Conservation (phyloP, 257 asterid species). For the Anisodus tanguticus region DNA sequence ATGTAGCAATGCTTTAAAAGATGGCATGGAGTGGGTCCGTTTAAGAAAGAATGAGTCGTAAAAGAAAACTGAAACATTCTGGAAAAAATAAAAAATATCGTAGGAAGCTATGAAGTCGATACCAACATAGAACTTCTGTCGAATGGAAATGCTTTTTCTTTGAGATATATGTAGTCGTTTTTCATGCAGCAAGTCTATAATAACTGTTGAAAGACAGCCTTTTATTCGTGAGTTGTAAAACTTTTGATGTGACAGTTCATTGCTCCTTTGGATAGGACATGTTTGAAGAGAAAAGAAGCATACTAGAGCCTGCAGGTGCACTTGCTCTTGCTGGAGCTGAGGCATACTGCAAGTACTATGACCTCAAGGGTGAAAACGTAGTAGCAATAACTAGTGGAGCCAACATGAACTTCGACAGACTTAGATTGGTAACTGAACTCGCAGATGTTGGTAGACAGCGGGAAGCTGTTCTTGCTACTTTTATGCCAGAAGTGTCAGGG, state of each 20-base stretch:
- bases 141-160: background rate
- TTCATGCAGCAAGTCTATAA: conserved; percentile 14
- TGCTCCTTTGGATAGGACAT: conserved; percentile 61
- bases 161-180: background rate
- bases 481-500: conserved; percentile 81
- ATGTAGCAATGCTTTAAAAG: background rate
- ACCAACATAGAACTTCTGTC: background rate
- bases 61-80: background rate
- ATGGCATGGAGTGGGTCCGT: background rate
- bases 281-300: conserved; percentile 98
- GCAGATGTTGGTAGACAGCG: conserved; percentile 86
- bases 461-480: conserved; percentile 88
- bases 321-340: conserved; percentile 97
- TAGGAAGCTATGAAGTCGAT: background rate
- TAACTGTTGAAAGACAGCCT: background rate
- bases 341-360: conserved; percentile 90
- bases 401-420: conserved; percentile 91
- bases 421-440: conserved; percentile 93
- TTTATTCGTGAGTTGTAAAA: background rate
- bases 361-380: conserved; percentile 73
- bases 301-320: conserved; percentile 98
- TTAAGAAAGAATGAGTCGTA: background rate
- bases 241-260: background rate
- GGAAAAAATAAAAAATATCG: background rate
- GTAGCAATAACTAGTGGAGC: conserved; percentile 96